Conservation (phyloP, 164 flowering plant genomes). For the Hamamelis virginiana region DNA sequence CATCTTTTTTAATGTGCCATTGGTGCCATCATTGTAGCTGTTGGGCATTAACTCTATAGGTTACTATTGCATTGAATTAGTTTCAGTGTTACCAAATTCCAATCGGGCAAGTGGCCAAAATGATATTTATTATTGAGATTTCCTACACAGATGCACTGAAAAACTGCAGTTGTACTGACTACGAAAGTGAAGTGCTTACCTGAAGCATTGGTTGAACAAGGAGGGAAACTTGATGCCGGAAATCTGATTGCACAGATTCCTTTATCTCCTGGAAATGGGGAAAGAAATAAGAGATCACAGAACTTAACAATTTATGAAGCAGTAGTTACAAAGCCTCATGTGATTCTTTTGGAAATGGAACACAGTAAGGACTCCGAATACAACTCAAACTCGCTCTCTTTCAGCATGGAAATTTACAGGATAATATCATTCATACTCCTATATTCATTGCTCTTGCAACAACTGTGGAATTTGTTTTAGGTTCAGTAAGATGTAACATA, state of each 20-base stretch:
- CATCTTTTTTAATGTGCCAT: too few species aligned
- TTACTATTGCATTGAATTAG: too few species aligned
- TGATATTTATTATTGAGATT: not conserved
- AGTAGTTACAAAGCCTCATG: not conserved
- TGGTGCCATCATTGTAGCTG: too few species aligned
- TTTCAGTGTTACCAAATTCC: not conserved
- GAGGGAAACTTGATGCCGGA: conserved; percentile 85
- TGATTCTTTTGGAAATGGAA: not conserved
- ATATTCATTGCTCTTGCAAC: too few species aligned
- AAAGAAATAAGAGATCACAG: not conserved
- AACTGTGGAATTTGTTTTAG: too few species aligned
- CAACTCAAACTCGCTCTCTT: not conserved
- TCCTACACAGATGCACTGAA: not conserved
- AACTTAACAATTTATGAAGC: not conserved
- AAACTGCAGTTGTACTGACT: not conserved
- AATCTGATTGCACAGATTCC: conserved; percentile 76
- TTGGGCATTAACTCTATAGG: too few species aligned
- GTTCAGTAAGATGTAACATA: too few species aligned
- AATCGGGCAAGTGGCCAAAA: not conserved
- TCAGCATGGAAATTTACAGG: too few species aligned
- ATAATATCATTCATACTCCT: too few species aligned
- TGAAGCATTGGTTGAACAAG: conserved; percentile 95
- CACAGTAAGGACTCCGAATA: not conserved
- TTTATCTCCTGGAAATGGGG: conserved; percentile 53
- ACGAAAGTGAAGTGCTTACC: conserved; percentile 34